Evolutionary conservation across 1,139 yeast species (phyloP).

Genomic region (Pichia sp.): DNA sequence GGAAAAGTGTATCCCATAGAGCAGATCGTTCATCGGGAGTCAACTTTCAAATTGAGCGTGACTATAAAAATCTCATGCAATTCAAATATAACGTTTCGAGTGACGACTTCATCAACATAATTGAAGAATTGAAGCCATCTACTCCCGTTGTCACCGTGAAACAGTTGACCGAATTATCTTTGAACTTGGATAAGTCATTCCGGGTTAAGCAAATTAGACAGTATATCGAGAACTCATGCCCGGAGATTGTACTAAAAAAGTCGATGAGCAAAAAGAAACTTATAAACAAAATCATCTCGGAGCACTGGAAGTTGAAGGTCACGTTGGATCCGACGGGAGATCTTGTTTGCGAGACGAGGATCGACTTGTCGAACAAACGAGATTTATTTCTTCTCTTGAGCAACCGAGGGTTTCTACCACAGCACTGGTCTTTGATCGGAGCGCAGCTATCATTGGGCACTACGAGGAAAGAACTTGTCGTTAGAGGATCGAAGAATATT

Average conservation of each 20-base stretch:
- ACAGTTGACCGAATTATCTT: conserved; percentile 31
- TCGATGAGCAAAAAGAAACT: conserved; percentile 25
- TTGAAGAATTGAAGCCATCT: conserved; percentile 33
- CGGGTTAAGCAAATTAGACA: conserved; percentile 32
- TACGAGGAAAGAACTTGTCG: conserved; percentile 34
- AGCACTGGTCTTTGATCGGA: conserved; percentile 51
- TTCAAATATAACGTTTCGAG: conserved; percentile 31
- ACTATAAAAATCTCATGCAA: conserved; percentile 32
- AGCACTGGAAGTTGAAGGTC: conserved; percentile 17
- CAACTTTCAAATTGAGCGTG: conserved; percentile 28
- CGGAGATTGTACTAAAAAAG: conserved; percentile 15
- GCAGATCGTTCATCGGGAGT: not conserved
- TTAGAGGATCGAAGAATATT: conserved; percentile 33
- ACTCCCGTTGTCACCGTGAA: conserved; percentile 27
- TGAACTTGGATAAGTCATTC: conserved; percentile 31
- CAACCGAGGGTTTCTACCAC: conserved; percentile 43
- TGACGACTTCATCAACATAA: conserved; percentile 30
- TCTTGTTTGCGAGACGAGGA: conserved; percentile 35
- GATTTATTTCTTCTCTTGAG: conserved; percentile 50
- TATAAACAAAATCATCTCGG: conserved; percentile 15
- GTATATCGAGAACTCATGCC: conserved; percentile 18
- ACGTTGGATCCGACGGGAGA: conserved; percentile 16
- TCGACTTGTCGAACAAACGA: conserved; percentile 37
- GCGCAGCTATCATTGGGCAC: conserved; percentile 46
- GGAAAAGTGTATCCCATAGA: conserved; percentile 2